phyloP scores from a whole-genome alignment of 2,329 filamentous ascomycete genomes.

The Cryphonectria japonica region DNA sequence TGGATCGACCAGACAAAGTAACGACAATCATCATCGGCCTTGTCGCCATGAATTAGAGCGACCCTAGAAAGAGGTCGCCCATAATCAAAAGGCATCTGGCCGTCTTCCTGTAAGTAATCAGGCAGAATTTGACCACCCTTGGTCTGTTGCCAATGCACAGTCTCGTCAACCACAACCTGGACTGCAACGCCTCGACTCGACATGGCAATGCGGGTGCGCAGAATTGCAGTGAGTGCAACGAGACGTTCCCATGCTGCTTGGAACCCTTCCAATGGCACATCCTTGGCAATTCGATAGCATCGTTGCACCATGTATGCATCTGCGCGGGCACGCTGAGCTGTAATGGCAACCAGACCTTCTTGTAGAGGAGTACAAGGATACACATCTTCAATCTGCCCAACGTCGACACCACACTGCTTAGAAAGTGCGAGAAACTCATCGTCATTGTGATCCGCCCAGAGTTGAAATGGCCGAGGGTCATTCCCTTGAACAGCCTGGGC shows the following conservation, averaged over 20 bases:
- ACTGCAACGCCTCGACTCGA: constrained; percentile 47
- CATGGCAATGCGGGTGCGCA: constrained; percentile 53
- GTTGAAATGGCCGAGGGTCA: not conserved
- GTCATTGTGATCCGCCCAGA: not conserved
- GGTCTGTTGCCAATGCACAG: constrained; percentile 44
- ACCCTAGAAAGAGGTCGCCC: not conserved
- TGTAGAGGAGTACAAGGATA: constrained; percentile 61
- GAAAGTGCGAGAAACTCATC: not conserved
- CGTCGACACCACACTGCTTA: not conserved
- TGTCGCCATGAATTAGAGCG: not conserved
- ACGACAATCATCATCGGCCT: not conserved
- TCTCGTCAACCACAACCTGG: constrained; percentile 51
- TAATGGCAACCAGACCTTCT: constrained; percentile 54
- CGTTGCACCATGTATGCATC: constrained; percentile 58
- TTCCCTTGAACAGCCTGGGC: not conserved
- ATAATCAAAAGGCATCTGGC: not conserved
- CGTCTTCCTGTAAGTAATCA: not conserved
- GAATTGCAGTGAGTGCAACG: constrained; percentile 44
- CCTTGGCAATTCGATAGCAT: constrained; percentile 46
- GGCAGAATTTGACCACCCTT: not conserved
- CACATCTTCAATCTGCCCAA: constrained; percentile 48
- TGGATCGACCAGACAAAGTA: constrained; percentile 41
- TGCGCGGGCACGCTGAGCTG: constrained; percentile 44
- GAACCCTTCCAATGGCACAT: constrained; percentile 41
- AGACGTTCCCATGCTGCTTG: constrained; percentile 48